Percentiles rank a stretch among this genome's conserved stretches.
These are phyloP conservation scores for Chalciporus chontae DNA, from an alignment of 768 basidiomycete genomes.

Conservation along the genomic window DNA sequence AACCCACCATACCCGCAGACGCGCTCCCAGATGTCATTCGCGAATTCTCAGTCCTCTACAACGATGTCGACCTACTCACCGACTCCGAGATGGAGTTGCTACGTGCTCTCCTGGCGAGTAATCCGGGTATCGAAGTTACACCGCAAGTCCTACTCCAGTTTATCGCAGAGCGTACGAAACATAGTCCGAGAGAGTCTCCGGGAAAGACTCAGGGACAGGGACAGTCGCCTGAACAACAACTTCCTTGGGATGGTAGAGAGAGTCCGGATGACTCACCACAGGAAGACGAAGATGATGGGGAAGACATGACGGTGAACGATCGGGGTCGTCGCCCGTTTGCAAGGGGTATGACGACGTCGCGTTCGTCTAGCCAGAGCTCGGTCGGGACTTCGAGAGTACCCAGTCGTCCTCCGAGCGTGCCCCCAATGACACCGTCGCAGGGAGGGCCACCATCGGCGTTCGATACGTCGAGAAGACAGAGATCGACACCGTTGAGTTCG, in stretches of 20 bases:
- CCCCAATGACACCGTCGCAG: conserved; percentile 48
- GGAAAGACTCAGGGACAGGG: conserved; percentile 11
- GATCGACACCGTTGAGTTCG: conserved; percentile 58
- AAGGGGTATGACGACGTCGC: conserved; percentile 33
- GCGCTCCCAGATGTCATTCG: conserved; percentile 69
- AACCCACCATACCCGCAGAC: conserved; percentile 65
- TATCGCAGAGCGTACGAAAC: conserved; percentile 58
- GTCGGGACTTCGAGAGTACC: conserved; percentile 38
- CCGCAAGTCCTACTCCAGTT: conserved; percentile 62
- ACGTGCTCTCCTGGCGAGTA: conserved; percentile 49
- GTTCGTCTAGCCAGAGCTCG: conserved; percentile 60
- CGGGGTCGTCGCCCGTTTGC: conserved; percentile 36
- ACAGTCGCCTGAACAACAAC: conserved; percentile 9
- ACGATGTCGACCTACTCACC: conserved; percentile 61
- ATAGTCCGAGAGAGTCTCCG: conserved; percentile 29
- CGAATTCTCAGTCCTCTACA: conserved; percentile 56
- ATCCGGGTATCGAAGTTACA: conserved; percentile 65
- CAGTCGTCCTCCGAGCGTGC: conserved; percentile 55
- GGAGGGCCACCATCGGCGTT: conserved; percentile 53
- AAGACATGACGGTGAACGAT: conserved; percentile 34
- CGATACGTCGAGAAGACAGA: conserved; percentile 65
- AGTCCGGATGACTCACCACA: conserved; percentile 34
- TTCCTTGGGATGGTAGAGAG: conserved; percentile 15
- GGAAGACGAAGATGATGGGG: conserved; percentile 35
- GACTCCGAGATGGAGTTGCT: conserved; percentile 61